Evolutionary conservation across 2,329 filamentous ascomycete species (phyloP).

Genomic region (Penicillium sp.): DNA sequence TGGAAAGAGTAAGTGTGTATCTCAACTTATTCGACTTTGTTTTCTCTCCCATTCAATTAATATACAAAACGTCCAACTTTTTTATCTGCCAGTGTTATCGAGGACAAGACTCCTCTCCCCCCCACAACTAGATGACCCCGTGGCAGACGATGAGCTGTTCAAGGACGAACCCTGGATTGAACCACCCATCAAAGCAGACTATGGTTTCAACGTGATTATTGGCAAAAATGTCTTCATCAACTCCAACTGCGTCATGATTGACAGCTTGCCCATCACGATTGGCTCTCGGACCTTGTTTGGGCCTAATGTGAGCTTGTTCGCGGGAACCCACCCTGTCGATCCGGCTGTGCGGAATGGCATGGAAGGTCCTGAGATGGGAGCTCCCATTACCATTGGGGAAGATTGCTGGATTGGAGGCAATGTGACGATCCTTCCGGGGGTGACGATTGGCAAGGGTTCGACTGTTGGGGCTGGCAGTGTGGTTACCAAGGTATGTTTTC

Average conservation of each 20-base stretch:
- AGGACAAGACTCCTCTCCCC: conserved; percentile 69
- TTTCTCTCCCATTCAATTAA: no score
- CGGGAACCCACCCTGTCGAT: conserved; percentile 76
- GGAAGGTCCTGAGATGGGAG: conserved; percentile 73
- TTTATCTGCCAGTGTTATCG: conserved; percentile 57
- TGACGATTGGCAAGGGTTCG: conserved; percentile 74
- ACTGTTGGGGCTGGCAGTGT: conserved; percentile 81
- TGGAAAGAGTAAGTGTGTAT: conserved; percentile 67
- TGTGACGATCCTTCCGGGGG: conserved; percentile 71
- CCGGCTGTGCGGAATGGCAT: conserved; percentile 73
- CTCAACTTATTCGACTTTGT: background rate
- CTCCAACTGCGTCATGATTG: conserved; percentile 73
- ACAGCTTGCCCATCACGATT: conserved; percentile 74
- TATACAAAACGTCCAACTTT: background rate
- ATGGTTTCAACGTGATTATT: conserved; percentile 73
- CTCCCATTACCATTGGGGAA: conserved; percentile 73
- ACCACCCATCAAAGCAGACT: conserved; percentile 71
- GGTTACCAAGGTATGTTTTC: conserved; percentile 67
- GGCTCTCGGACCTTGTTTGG: conserved; percentile 78
- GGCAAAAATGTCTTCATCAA: conserved; percentile 76
- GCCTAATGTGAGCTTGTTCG: conserved; percentile 76
- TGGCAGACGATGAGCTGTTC: conserved; percentile 68
- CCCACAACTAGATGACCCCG: conserved; percentile 57
- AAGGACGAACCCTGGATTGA: conserved; percentile 70
- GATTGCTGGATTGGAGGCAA: conserved; percentile 82